These are phyloP conservation scores for Metschnikowia peoriensis DNA, from an alignment of 805 yeast genomes.

Conservation along the genomic window DNA sequence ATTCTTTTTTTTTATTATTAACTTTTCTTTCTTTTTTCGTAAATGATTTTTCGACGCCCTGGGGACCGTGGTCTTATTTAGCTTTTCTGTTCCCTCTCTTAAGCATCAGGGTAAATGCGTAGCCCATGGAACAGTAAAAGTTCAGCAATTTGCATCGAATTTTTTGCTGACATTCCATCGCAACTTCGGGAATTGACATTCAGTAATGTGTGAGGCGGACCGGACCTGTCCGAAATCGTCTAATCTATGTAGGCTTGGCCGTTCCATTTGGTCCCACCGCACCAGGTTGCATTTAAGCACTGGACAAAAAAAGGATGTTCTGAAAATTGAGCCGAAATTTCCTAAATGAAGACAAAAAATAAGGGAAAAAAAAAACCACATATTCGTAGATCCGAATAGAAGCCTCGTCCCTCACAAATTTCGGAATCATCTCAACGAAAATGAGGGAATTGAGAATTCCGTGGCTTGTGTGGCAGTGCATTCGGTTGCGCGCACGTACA, in stretches of 20 bases:
- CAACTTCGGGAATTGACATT: neutral
- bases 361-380: too few species aligned
- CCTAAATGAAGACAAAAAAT: neutral
- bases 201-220: neutral
- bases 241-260: neutral
- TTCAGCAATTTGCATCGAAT: too few species aligned
- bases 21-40: neutral
- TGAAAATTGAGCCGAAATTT: neutral
- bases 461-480: neutral
- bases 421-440: neutral
- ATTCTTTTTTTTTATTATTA: too few species aligned
- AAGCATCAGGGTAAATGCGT: too few species aligned
- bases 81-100: neutral
- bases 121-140: too few species aligned
- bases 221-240: neutral
- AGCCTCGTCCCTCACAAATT: neutral
- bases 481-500: neutral
- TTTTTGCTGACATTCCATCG: too few species aligned
- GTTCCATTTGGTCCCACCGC: neutral
- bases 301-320: neutral
- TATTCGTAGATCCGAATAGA: neutral
- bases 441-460: neutral
- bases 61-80: neutral
- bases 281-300: neutral
- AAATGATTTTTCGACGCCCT: neutral